phyloP scores from a whole-genome alignment of 441 rosid genomes.

The Bocquillonia castaneifolia region DNA sequence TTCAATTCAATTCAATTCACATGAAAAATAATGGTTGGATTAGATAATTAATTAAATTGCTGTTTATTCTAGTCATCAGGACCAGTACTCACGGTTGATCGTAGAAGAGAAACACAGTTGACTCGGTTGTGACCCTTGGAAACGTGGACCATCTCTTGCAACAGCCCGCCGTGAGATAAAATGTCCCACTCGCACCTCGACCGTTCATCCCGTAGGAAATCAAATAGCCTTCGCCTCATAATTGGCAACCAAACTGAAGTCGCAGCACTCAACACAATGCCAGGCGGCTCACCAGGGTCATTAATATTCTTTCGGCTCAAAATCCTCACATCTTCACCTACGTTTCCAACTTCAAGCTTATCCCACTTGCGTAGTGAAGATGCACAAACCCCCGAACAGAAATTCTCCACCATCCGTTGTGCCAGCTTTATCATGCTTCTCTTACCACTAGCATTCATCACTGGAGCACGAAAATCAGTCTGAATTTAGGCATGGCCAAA shows the following conservation, averaged over 20 bases:
- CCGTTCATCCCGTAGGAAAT: constrained; percentile 67
- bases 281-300: constrained; percentile 74
- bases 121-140: constrained; percentile 66
- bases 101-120: constrained; percentile 70
- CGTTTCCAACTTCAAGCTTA: constrained; percentile 60
- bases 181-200: constrained; percentile 81
- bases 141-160: constrained; percentile 75
- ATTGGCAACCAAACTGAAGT: constrained; percentile 78
- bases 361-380: constrained; percentile 74
- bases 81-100: constrained; percentile 46
- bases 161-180: constrained; percentile 58
- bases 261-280: constrained; percentile 68
- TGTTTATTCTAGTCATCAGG: no score
- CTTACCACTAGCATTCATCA: constrained; percentile 61
- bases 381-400: constrained; percentile 82
- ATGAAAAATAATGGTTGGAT: no score
- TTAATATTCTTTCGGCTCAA: constrained; percentile 61
- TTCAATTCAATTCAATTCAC: no score
- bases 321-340: constrained; percentile 60
- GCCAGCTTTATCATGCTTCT: constrained; percentile 89
- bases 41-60: no score
- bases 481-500: constrained; percentile 48
- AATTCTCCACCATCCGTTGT: constrained; percentile 78
- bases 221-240: constrained; percentile 53
- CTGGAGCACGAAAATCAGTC: constrained; percentile 56